Evolutionary conservation across 805 yeast genomes (phyloP).

Genomic region (Priceomyces melissophilus): DNA sequence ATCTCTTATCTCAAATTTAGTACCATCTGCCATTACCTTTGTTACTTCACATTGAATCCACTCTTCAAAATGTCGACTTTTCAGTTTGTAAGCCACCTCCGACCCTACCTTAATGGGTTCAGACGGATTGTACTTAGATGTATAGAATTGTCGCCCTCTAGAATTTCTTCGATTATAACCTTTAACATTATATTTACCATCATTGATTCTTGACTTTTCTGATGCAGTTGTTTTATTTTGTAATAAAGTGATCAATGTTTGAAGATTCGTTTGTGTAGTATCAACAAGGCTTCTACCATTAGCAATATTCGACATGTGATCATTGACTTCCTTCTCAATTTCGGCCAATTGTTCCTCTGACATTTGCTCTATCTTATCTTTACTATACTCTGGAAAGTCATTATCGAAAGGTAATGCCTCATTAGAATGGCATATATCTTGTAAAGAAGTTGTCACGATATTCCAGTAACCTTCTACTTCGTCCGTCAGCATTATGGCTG

Average conservation of each 20-base stretch:
- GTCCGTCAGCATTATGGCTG: slow-evolving; percentile 6
- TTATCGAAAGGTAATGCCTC: slow-evolving; percentile 52
- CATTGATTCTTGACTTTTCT: slow-evolving; percentile 7
- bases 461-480: slow-evolving; percentile 67
- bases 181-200: slow-evolving; percentile 6
- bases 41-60: slow-evolving; percentile 96
- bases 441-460: slow-evolving; percentile 59
- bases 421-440: slow-evolving; percentile 63
- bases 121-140: slow-evolving; percentile 57
- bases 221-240: slow-evolving; percentile 13
- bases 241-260: slow-evolving; percentile 36
- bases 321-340: slow-evolving; percentile 39
- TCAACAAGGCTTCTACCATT: slow-evolving; percentile 40
- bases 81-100: slow-evolving; percentile 83
- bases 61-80: slow-evolving; percentile 71
- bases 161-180: slow-evolving; percentile 13
- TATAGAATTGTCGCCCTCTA: slow-evolving; percentile 44
- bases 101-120: slow-evolving; percentile 63
- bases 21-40: slow-evolving; percentile 70
- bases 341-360: slow-evolving; percentile 36
- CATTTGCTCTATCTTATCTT: slow-evolving; percentile 16
- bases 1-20: slow-evolving; percentile 83
- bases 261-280: slow-evolving; percentile 45
- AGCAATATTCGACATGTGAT: slow-evolving; percentile 57
- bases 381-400: slow-evolving; percentile 20